These are phyloP conservation scores for Ramaria sp. DNA, from an alignment of 768 basidiomycete genomes.

Conservation along the genomic window DNA sequence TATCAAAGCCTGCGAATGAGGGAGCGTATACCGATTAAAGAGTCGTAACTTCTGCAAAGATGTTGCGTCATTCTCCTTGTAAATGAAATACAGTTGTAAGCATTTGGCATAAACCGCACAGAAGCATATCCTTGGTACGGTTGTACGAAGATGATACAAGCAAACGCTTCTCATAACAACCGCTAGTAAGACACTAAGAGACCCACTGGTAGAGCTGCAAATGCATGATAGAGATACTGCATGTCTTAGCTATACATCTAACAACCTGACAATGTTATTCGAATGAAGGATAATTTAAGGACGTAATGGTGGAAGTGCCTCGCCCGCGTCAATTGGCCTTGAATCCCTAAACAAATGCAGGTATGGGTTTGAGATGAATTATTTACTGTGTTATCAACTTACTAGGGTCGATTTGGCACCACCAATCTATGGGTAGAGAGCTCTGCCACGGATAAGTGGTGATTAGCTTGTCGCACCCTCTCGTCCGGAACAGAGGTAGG, in stretches of 20 bases:
- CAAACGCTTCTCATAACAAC: too few relatives aligned
- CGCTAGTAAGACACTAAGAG: too few relatives aligned
- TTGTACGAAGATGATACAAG: too few relatives aligned
- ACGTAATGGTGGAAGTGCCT: neutral
- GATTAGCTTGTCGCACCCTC: neutral
- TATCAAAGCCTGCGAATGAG: conserved; percentile 58
- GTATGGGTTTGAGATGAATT: neutral
- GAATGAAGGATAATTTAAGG: too few relatives aligned
- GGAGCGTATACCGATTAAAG: conserved; percentile 75
- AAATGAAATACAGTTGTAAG: too few relatives aligned
- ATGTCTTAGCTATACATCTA: too few relatives aligned
- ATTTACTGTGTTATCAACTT: neutral
- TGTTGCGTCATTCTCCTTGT: too few relatives aligned
- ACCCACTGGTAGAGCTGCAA: too few relatives aligned
- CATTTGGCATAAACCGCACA: too few relatives aligned
- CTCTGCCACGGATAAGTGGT: neutral
- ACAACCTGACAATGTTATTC: too few relatives aligned
- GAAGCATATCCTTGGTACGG: too few relatives aligned
- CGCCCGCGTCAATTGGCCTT: neutral
- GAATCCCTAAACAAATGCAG: neutral
- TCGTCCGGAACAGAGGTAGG: neutral
- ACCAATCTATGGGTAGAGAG: neutral
- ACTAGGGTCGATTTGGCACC: neutral
- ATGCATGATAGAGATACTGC: too few relatives aligned
- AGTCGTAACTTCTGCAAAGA: neutral